Conservation (phyloP, 768 basidiomycete species). For the Suillus ampliporus region DNA sequence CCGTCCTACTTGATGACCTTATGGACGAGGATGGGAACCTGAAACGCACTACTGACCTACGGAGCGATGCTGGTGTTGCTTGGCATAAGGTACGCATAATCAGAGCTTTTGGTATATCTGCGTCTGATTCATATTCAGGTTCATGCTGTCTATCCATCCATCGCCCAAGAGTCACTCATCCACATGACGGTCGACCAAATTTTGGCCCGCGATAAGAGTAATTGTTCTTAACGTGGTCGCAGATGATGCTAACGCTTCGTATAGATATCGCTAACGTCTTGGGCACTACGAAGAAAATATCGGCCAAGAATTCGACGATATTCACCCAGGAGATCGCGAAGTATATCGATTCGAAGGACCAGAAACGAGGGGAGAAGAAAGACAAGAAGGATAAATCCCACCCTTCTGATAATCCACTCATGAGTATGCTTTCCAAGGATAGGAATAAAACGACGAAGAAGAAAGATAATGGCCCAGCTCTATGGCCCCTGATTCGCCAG, state of each 20-base stretch:
- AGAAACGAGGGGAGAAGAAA: constrained; percentile 51
- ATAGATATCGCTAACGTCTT: constrained; percentile 52
- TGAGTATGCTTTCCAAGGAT: constrained; percentile 27
- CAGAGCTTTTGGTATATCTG: not conserved
- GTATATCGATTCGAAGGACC: constrained; percentile 69
- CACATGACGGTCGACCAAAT: constrained; percentile 58
- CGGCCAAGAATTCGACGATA: constrained; percentile 52
- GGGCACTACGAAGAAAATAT: constrained; percentile 59
- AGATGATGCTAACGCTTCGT: not conserved
- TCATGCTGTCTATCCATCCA: constrained; percentile 63
- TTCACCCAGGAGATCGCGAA: constrained; percentile 63
- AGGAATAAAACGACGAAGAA: constrained; percentile 36
- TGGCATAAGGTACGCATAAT: constrained; percentile 57
- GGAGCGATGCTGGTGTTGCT: constrained; percentile 64
- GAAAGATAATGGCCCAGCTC: constrained; percentile 45
- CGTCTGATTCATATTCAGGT: constrained; percentile 43
- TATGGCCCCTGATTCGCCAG: constrained; percentile 69
- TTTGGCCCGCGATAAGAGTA: constrained; percentile 52
- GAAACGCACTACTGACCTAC: constrained; percentile 57
- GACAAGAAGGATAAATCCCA: constrained; percentile 28
- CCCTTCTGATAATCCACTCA: not conserved
- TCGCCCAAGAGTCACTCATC: constrained; percentile 53
- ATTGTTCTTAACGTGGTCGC: constrained; percentile 16
- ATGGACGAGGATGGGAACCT: constrained; percentile 61
- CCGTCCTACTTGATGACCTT: constrained; percentile 61